These are phyloP conservation scores for Trichoderma lentiforme DNA, from an alignment of 2,329 filamentous ascomycete genomes.

Conservation along the genomic window DNA sequence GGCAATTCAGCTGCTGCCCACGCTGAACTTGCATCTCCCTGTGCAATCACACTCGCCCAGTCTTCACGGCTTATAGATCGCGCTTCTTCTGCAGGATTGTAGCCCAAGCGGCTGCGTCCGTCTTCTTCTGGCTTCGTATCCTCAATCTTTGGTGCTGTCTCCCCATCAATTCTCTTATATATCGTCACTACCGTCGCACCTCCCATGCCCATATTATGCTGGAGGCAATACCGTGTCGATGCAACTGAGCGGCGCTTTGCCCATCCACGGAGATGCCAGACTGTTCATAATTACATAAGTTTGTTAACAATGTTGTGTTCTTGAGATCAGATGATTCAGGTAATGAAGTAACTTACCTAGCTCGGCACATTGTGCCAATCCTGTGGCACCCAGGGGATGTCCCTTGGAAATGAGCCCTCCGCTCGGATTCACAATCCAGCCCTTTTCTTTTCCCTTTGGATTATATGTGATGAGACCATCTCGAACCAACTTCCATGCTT, in stretches of 20 bases:
- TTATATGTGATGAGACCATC: neutral
- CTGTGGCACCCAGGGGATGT: neutral
- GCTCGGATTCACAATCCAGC: conserved; percentile 1
- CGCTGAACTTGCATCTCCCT: neutral
- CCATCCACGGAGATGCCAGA: conserved; percentile 8
- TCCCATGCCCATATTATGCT: conserved; percentile 7
- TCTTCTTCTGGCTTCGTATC: neutral
- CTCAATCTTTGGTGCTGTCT: neutral
- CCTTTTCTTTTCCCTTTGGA: neutral
- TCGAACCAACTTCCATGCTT: neutral
- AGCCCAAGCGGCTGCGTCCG: neutral
- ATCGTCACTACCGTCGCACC: neutral
- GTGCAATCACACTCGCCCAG: neutral
- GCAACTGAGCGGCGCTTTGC: neutral
- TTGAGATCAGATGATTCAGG: neutral
- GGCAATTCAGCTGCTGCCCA: conserved; percentile 2
- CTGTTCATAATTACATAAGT: neutral
- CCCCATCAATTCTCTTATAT: neutral
- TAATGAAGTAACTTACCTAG: neutral
- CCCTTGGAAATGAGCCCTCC: conserved; percentile 1
- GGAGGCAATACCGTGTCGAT: neutral
- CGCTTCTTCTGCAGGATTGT: neutral
- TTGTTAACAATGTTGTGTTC: neutral
- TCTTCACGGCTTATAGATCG: neutral
- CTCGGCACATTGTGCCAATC: neutral